Conservation (phyloP, 164 flowering plant species). For the Magnolia officinalis region DNA sequence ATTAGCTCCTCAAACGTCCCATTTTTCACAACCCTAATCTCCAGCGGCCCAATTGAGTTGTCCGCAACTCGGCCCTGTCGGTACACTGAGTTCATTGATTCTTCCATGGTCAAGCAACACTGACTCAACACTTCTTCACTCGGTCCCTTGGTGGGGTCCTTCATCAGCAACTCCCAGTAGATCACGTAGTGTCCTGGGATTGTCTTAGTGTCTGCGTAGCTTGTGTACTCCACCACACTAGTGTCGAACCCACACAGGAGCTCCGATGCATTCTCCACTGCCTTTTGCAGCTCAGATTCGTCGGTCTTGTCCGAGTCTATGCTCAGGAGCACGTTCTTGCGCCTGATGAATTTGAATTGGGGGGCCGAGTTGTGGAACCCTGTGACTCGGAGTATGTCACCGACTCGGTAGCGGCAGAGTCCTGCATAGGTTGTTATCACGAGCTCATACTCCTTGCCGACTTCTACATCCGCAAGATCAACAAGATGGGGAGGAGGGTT, state of each 20-base stretch:
- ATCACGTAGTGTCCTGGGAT: conserved; percentile 48
- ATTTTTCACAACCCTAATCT: conserved; percentile 36
- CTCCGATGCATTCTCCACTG: conserved; percentile 31
- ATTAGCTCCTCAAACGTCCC: conserved; percentile 49
- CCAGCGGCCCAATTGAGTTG: conserved; percentile 38
- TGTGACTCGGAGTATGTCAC: conserved; percentile 40
- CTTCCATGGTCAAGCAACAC: conserved; percentile 41
- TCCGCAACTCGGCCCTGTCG: conserved; percentile 34
- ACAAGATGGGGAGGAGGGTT: conserved; percentile 17
- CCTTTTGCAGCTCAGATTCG: conserved; percentile 41
- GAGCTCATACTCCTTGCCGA: conserved; percentile 42
- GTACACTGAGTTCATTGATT: conserved; percentile 35
- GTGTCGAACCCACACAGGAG: conserved; percentile 20
- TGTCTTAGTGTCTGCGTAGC: conserved; percentile 32
- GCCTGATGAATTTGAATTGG: conserved; percentile 37
- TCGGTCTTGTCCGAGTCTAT: conserved; percentile 46
- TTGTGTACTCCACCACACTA: conserved; percentile 40
- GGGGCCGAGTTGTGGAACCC: conserved; percentile 45
- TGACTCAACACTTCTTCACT: conserved; percentile 13
- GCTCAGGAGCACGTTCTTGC: conserved; percentile 40
- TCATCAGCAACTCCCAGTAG: conserved; percentile 37
- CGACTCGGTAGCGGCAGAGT: conserved; percentile 39
- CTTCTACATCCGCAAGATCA: conserved; percentile 36
- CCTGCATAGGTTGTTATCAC: conserved; percentile 44
- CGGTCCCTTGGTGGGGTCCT: conserved; percentile 18